Conservation (phyloP, 1,139 yeast genomes). For the Suhomyces kunorum region DNA sequence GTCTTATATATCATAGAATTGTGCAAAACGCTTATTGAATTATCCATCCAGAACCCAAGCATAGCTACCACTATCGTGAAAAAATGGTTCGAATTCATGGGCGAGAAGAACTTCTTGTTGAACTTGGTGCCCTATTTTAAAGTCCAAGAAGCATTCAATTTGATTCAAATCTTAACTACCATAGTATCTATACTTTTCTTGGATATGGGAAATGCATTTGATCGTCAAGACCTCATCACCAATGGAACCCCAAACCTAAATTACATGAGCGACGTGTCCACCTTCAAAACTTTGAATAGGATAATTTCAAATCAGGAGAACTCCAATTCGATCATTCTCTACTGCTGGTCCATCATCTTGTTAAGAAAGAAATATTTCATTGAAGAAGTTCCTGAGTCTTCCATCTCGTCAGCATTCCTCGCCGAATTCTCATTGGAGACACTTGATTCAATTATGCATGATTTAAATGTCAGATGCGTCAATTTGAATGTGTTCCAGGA, state of each 20-base stretch:
- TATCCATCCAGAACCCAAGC: slow-evolving; percentile 36
- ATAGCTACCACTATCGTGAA: slow-evolving; percentile 32
- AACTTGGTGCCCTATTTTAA: slow-evolving; percentile 29
- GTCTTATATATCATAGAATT: slow-evolving; percentile 40
- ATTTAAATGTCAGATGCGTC: slow-evolving; percentile 48
- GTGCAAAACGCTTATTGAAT: slow-evolving; percentile 47
- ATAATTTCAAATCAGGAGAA: slow-evolving; percentile 31
- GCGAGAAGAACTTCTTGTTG: slow-evolving; percentile 41
- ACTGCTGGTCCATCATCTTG: slow-evolving; percentile 71
- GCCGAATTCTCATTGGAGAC: slow-evolving; percentile 19
- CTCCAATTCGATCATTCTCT: slow-evolving; percentile 52
- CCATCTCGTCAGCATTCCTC: slow-evolving; percentile 14
- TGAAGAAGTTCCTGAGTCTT: slow-evolving; percentile 36
- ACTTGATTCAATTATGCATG: slow-evolving; percentile 21
- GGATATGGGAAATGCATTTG: slow-evolving; percentile 49
- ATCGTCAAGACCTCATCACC: slow-evolving; percentile 2
- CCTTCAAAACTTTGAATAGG: slow-evolving; percentile 44
- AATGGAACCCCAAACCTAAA: not conserved
- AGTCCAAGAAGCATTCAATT: slow-evolving; percentile 37
- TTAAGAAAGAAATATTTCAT: slow-evolving; percentile 55
- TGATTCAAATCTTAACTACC: slow-evolving; percentile 51
- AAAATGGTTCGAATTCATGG: slow-evolving; percentile 61
- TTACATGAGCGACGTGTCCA: slow-evolving; percentile 46
- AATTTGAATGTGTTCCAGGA: slow-evolving; percentile 49
- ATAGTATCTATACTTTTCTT: slow-evolving; percentile 52